Percentiles rank a stretch among this genome's conserved stretches.
phyloP scores from a whole-genome alignment of 2,329 filamentous ascomycete species.

The Penicillium sp. region DNA sequence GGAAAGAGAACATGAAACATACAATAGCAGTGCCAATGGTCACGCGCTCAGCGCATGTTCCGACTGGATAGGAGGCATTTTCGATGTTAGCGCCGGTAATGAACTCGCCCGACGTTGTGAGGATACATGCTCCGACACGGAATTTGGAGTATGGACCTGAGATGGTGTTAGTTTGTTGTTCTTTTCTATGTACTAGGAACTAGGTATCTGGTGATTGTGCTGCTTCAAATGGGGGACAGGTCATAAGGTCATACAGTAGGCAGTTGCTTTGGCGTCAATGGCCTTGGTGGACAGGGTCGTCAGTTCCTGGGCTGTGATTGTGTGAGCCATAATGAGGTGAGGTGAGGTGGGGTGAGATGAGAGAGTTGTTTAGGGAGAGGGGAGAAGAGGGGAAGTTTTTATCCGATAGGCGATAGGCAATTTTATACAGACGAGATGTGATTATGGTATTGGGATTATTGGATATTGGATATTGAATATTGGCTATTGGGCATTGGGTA shows the following conservation, averaged over 20 bases:
- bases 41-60: constrained; percentile 93
- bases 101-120: constrained; percentile 57
- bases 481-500: neutral
- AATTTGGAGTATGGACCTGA: constrained; percentile 82
- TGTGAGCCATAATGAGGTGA: neutral
- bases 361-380: neutral
- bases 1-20: constrained; percentile 14
- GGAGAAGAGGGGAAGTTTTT: neutral
- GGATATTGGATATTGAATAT: no score
- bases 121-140: constrained; percentile 79
- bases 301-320: constrained; percentile 62
- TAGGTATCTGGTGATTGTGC: neutral
- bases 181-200: neutral
- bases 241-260: constrained; percentile 67
- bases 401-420: constrained; percentile 1
- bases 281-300: constrained; percentile 60
- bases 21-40: constrained; percentile 76
- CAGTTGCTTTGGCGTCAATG: constrained; percentile 68
- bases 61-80: constrained; percentile 88
- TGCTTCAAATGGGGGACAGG: constrained; percentile 6
- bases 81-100: constrained; percentile 85
- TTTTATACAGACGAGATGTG: neutral
- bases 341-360: neutral
- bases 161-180: neutral
- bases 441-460: no score